Conservation (phyloP, 225 moss, liverwort and hornwort genomes). For the Takakia lepidozioides region DNA sequence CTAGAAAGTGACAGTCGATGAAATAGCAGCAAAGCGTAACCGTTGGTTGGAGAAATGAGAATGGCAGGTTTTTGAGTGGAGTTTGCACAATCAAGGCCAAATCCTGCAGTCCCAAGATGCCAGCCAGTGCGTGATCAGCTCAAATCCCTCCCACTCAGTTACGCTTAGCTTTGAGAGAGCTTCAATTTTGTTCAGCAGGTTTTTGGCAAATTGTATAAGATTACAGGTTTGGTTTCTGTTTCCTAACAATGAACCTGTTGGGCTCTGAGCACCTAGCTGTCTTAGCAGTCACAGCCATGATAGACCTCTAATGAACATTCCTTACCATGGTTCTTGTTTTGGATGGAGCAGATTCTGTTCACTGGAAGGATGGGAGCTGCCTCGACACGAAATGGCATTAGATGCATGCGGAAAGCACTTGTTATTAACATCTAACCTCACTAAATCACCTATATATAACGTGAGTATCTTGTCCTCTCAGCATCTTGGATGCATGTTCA, state of each 20-base stretch:
- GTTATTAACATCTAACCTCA: slow-evolving; percentile 69
- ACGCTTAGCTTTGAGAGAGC: no score
- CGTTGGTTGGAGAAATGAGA: background rate
- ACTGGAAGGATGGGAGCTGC: slow-evolving; percentile 33
- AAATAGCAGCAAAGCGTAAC: background rate
- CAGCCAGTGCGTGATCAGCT: slow-evolving; percentile 52
- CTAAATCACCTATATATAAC: slow-evolving; percentile 58
- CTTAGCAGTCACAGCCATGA: no score
- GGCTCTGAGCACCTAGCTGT: no score
- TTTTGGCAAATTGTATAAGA: no score
- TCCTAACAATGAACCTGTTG: no score
- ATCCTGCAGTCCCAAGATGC: slow-evolving; percentile 68
- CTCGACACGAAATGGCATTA: slow-evolving; percentile 82
- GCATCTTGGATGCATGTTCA: no score
- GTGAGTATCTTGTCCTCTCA: no score
- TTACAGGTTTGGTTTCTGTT: no score
- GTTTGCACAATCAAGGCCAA: slow-evolving; percentile 89
- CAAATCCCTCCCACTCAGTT: no score
- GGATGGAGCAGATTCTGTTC: slow-evolving; percentile 53
- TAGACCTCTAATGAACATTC: no score
- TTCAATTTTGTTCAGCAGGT: no score
- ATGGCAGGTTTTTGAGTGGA: slow-evolving; percentile 83
- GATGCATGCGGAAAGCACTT: slow-evolving; percentile 55
- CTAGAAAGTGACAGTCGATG: background rate
- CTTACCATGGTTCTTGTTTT: slow-evolving; percentile 12